phyloP scores from a whole-genome alignment of 2,329 filamentous ascomycete genomes.

The Allantophomopsis cytisporea region DNA sequence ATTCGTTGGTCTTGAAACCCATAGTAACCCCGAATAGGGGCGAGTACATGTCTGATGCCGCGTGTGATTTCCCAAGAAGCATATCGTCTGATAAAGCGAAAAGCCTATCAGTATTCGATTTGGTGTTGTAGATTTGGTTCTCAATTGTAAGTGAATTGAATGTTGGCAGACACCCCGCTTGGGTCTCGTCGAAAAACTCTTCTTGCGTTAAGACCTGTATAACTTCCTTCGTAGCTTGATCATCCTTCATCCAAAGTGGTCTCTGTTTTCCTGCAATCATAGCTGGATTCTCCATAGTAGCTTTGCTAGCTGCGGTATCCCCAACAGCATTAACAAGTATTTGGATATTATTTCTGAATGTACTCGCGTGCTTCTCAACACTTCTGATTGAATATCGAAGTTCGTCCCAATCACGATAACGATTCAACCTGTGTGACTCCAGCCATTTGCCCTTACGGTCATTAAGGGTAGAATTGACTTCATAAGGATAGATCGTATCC shows the following conservation, averaged over 20 bases:
- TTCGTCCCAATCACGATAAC: slow-evolving; percentile 30
- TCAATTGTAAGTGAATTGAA: slow-evolving; percentile 29
- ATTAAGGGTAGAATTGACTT: slow-evolving; percentile 25
- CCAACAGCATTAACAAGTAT: slow-evolving; percentile 26
- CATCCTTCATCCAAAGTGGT: slow-evolving; percentile 22
- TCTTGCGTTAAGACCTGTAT: slow-evolving; percentile 26
- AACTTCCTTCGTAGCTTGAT: slow-evolving; percentile 14
- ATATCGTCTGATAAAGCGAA: slow-evolving; percentile 30
- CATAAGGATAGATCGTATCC: slow-evolving; percentile 22
- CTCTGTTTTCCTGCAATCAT: slow-evolving; percentile 18
- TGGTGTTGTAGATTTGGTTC: slow-evolving; percentile 27
- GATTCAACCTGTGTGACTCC: slow-evolving; percentile 24
- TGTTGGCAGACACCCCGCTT: slow-evolving; percentile 24
- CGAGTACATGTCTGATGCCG: slow-evolving; percentile 27
- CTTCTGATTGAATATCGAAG: slow-evolving; percentile 28
- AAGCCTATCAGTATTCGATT: slow-evolving; percentile 22
- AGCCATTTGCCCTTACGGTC: slow-evolving; percentile 25
- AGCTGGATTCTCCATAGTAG: slow-evolving; percentile 10
- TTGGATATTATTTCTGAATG: slow-evolving; percentile 27
- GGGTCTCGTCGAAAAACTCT: slow-evolving; percentile 24
- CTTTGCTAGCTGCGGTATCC: slow-evolving; percentile 4
- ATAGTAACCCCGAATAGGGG: slow-evolving; percentile 27
- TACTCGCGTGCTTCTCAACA: slow-evolving; percentile 23
- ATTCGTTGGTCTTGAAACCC: slow-evolving; percentile 27
- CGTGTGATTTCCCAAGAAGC: slow-evolving; percentile 25